These are phyloP conservation scores for Nemania sp. DNA, from an alignment of 2,329 filamentous ascomycete genomes.

Conservation along the genomic window DNA sequence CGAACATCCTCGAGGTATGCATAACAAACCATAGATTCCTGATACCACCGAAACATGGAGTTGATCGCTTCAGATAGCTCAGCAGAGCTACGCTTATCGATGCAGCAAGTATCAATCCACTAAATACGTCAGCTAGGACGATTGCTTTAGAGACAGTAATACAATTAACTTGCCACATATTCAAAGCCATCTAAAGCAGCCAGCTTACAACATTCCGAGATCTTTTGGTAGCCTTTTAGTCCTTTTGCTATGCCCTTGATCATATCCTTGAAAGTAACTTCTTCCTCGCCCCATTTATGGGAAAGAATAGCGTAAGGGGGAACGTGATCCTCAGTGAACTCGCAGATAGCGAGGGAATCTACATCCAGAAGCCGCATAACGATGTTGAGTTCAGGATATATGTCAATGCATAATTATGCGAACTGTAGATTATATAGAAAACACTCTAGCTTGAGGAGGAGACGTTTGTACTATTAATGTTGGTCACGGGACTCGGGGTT, in stretches of 20 bases:
- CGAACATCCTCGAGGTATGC: slow-evolving; percentile 10
- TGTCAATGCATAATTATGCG: too few relatives aligned
- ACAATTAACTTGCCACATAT: slow-evolving; percentile 21
- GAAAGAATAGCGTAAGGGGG: slow-evolving; percentile 15
- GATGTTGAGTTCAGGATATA: too few relatives aligned
- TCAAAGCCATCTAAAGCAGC: not conserved
- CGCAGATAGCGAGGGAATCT: not conserved
- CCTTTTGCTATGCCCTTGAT: not conserved
- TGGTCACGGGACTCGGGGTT: too few relatives aligned
- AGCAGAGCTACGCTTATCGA: slow-evolving; percentile 8
- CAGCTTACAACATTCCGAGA: not conserved
- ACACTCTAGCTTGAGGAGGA: too few relatives aligned
- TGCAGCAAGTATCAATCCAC: slow-evolving; percentile 19
- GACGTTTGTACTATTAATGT: too few relatives aligned
- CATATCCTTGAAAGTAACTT: slow-evolving; percentile 14
- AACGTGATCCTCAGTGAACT: not conserved
- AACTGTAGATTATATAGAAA: too few relatives aligned
- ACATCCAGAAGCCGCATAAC: slow-evolving; percentile 9
- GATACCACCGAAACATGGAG: slow-evolving; percentile 13
- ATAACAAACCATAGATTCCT: not conserved
- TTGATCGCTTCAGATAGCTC: slow-evolving; percentile 13
- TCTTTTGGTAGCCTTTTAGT: not conserved
- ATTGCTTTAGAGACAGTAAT: not conserved
- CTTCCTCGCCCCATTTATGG: slow-evolving; percentile 11
- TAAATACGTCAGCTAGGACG: not conserved